Evolutionary conservation across 176 grass and related monocot genomes (phyloP).

Genomic region (Dendrocalamus sinicus): DNA sequence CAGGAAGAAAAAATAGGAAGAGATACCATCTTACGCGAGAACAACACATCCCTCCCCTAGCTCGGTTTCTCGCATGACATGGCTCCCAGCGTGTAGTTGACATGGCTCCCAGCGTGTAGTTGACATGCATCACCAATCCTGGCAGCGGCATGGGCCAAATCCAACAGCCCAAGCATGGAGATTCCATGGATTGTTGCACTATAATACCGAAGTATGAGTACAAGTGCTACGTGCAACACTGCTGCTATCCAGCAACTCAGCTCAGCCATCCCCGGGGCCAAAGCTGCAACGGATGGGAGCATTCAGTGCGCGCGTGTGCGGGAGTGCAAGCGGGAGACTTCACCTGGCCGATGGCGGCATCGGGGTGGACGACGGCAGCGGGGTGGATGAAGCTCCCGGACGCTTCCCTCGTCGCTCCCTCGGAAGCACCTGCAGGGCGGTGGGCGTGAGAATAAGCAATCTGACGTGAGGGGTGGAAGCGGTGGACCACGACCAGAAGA

Average conservation of each 20-base stretch:
- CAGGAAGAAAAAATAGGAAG: background rate
- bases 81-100: conserved; percentile 70
- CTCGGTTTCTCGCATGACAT: conserved; percentile 70
- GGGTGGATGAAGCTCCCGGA: conserved; percentile 56
- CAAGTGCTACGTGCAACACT: background rate
- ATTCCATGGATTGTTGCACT: background rate
- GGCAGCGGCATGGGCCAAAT: background rate
- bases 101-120: conserved; percentile 72
- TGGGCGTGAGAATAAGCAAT: background rate
- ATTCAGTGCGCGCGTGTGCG: background rate
- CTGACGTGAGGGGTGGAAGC: background rate
- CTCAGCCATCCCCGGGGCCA: background rate
- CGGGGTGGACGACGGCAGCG: conserved; percentile 66
- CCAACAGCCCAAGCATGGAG: conserved; percentile 10
- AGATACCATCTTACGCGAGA: conserved; percentile 54
- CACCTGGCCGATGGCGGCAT: conserved; percentile 77
- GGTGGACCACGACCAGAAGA: background rate
- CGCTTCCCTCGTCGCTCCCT: conserved; percentile 29
- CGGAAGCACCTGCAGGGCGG: conserved; percentile 25
- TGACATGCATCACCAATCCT: conserved; percentile 79
- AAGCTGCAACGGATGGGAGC: background rate
- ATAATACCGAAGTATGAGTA: background rate
- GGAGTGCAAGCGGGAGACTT: background rate
- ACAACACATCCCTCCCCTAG: conserved; percentile 72
- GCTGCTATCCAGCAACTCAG: background rate